Evolutionary conservation across 306 rosid genomes (phyloP), one percentile per base, ranked within the genome.

Genomic region (Medicago ruthenica): DNA sequence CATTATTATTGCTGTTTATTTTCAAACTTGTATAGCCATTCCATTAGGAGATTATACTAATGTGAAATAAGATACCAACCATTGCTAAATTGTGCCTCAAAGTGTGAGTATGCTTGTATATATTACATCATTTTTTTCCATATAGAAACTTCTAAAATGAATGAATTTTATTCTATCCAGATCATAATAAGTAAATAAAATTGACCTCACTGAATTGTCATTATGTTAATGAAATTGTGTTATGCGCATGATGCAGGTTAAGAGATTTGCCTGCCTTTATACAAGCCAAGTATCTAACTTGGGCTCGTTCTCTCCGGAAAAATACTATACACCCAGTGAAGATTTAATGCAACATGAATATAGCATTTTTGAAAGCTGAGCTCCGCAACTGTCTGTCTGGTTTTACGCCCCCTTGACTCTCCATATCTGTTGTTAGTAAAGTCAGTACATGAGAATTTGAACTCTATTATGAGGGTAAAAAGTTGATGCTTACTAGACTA

Each of bases 221-320:
- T 48, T 50, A 6, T 53, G 73, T 21, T 39, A 27, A 62, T 67
- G 60, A 21, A 67, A 36, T 66, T 21, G 66, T 0, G 27, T 75
- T 20, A 54, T 6, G 20, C 47, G 73, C 63, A 51, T 34, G 62
- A 24, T 82, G 86, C 85, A 93, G 98, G 98, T 93, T 21, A 96
- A 96, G 87, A 92, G 99, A 83, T 96, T 89, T 84, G 99, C 98
- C 14, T 96, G 98, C 81, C 93, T 96, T 21, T 96, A 96, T 82
- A 89, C 96, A 17, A 88, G 97, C 82, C 91, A 86, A 77, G 99
- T 92, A 9, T 92, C 96, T 17, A 96, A 96, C 88, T 78, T 92
- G 76, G 90, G 89, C 79, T 85, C 92, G 75, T 85, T 82, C 74
- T 92, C 99, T 24, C 96, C 98, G 21, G 91, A 90, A 73, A 92